Conservation (phyloP, 768 basidiomycete species). For the Hygrophoropsis aurantiaca region DNA sequence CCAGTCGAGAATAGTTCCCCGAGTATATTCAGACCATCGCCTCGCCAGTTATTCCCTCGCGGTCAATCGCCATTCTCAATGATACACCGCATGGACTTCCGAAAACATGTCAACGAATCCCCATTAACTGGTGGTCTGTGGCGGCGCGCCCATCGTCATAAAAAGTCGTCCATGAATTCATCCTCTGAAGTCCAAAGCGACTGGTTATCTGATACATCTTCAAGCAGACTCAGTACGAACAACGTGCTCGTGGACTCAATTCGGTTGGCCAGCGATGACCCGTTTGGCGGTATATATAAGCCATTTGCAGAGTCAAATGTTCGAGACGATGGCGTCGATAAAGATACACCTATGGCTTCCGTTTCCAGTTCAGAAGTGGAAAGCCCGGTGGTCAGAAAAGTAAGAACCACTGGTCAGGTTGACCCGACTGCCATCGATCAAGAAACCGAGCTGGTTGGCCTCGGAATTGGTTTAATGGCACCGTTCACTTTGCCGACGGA, state of each 20-base stretch:
- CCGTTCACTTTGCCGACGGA: constrained; percentile 51
- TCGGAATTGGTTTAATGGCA: constrained; percentile 46
- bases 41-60: constrained; percentile 39
- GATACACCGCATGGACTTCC: constrained; percentile 30
- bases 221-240: constrained; percentile 18
- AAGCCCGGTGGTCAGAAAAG: constrained; percentile 50
- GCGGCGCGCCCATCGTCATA: constrained; percentile 30
- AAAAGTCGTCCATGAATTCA: constrained; percentile 26
- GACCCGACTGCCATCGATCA: constrained; percentile 24
- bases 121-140: constrained; percentile 37
- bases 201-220: constrained; percentile 32
- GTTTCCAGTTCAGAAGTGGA: constrained; percentile 34
- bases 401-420: constrained; percentile 14
- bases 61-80: constrained; percentile 31
- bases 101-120: constrained; percentile 44
- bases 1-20: constrained; percentile 29
- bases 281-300: constrained; percentile 47
- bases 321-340: constrained; percentile 7
- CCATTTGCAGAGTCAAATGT: constrained; percentile 22
- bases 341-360: constrained; percentile 15
- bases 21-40: constrained; percentile 41
- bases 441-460: constrained; percentile 36
- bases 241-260: constrained; percentile 18
- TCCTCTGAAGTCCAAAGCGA: constrained; percentile 21
- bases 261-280: constrained; percentile 38